These are phyloP conservation scores for Aspergillus egyptiacus DNA, from an alignment of 495 filamentous ascomycete genomes.

Conservation along the genomic window DNA sequence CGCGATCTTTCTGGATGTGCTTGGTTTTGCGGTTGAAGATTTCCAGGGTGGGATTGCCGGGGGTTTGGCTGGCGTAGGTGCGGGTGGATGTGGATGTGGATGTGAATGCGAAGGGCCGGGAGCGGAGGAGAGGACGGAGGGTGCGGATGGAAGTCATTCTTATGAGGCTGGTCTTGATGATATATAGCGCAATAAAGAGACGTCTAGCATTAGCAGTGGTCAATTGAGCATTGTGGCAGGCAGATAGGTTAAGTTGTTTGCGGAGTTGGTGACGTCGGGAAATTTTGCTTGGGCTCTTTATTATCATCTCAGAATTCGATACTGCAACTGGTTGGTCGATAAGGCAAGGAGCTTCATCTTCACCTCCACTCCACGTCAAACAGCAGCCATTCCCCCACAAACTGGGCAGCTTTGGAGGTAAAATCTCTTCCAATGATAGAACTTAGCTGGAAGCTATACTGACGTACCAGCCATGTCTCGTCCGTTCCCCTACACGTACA, in stretches of 20 bases:
- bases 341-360: not conserved
- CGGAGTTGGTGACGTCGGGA: not conserved
- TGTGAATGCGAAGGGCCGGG: slow-evolving; percentile 1
- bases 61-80: slow-evolving; percentile 67
- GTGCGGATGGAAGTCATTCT: slow-evolving; percentile 7
- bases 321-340: no score
- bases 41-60: slow-evolving; percentile 69
- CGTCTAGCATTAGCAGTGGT: no score
- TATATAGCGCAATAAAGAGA: not conserved
- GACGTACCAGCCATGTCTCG: slow-evolving; percentile 52
- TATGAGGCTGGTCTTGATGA: not conserved
- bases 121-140: slow-evolving; percentile 25
- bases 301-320: not conserved
- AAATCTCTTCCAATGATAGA: not conserved
- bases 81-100: slow-evolving; percentile 23
- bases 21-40: slow-evolving; percentile 89
- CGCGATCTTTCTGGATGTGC: slow-evolving; percentile 83
- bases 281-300: no score
- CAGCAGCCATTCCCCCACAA: no score
- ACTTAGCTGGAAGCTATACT: not conserved
- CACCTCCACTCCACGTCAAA: not conserved
- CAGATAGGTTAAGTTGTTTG: no score
- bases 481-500: slow-evolving; percentile 81
- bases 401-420: not conserved
- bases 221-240: no score